Evolutionary conservation across 768 basidiomycete species (phyloP), one percentile per base, ranked within the genome.

Genomic region (Lanmaoa pseudosensibilis): DNA sequence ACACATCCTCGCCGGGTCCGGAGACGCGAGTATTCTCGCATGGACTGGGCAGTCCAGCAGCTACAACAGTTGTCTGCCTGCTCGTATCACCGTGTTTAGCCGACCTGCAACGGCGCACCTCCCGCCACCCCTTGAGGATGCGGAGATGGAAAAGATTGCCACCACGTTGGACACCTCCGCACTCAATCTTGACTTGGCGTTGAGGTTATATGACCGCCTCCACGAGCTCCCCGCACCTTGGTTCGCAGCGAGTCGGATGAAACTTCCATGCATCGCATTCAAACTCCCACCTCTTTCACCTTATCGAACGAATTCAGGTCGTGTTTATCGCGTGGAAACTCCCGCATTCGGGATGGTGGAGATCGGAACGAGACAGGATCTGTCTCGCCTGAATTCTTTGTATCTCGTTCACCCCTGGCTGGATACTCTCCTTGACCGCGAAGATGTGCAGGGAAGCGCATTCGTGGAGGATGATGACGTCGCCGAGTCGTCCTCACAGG

Each of bases 371-470:
- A 46, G 15, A 40, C 23, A 34, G 3, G 16, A 58, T 15, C 13
- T 51, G 3, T 50, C 50, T 38, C 38, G 33, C 13, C 13, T 51
- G 18, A 30, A 19, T 0, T 2, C 12, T 7, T 4, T 58, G 0
- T 57, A 51, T 27, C 49, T 58, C 12, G 18, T 56, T 19, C 50
- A 59, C 12, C 55, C 58, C 0, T 56, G 58, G 58, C 21, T 58
- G 2, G 38, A 58, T n/a, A 6, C 18, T 15, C 30, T 56, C 30
- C 10, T 54, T 5, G 50, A 49, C 3, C 40, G 21, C 2, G 44
- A 43, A 9, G 32, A 44, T 5, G 12, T 5, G 0, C 32, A 41
- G 6, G 10, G 9, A 5, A 19, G 33, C 8, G 2, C 3, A 2
- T 19, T 18, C 36, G 3, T 19, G 3, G 34, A 44, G 4, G 36